These are phyloP conservation scores for Kuraishia borneana DNA, from an alignment of 805 yeast genomes.

Conservation along the genomic window DNA sequence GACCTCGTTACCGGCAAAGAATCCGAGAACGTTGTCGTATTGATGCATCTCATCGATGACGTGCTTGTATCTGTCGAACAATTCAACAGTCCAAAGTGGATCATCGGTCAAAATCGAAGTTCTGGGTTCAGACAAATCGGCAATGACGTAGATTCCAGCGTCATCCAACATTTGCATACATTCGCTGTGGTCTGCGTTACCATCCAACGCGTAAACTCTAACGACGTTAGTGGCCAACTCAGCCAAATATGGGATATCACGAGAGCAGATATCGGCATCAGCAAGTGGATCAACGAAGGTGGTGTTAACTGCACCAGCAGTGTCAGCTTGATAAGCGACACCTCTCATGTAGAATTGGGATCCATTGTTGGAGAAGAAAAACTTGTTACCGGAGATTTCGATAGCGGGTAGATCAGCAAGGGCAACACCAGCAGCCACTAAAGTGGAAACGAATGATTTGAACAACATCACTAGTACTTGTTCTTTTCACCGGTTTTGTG, in stretches of 20 bases:
- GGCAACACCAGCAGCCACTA: conserved; percentile 14
- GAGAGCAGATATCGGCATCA: conserved; percentile 44
- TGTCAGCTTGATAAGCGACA: conserved; percentile 70
- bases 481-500: no score
- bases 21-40: conserved; percentile 67
- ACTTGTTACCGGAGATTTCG: conserved; percentile 68
- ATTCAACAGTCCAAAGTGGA: conserved; percentile 55
- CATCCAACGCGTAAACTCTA: conserved; percentile 67
- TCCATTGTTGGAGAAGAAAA: conserved; percentile 67
- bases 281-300: conserved; percentile 64
- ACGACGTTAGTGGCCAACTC: conserved; percentile 56
- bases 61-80: conserved; percentile 55
- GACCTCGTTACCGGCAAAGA: conserved; percentile 83
- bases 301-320: conserved; percentile 33
- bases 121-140: conserved; percentile 65
- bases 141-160: conserved; percentile 74
- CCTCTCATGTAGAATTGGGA: conserved; percentile 72
- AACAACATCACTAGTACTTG: conserved; percentile 17
- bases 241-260: conserved; percentile 66
- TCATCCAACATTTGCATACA: conserved; percentile 60
- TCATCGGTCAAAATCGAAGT: conserved; percentile 46
- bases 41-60: conserved; percentile 60
- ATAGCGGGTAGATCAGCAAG: conserved; percentile 49
- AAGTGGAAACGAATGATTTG: conserved; percentile 16
- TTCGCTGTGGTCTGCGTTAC: conserved; percentile 48